phyloP scores from a whole-genome alignment of 805 yeast species.

The Nakazawaea ambrosiae region DNA sequence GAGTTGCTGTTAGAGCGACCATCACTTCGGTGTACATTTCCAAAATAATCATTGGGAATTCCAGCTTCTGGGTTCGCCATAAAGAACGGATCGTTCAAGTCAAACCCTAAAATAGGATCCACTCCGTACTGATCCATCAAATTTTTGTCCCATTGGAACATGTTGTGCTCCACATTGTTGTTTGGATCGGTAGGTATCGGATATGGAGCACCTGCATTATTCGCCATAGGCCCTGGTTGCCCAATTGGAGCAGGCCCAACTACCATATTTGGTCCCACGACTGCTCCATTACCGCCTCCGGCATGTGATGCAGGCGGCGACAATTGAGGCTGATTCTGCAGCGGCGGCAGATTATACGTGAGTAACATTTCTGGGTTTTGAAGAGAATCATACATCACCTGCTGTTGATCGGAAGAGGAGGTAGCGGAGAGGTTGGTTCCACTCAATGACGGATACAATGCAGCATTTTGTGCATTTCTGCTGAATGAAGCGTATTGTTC shows the following conservation, averaged over 20 bases:
- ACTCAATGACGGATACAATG: constrained; percentile 9
- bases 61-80: constrained; percentile 33
- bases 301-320: neutral
- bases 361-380: neutral
- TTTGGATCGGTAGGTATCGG: neutral
- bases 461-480: constrained; percentile 13
- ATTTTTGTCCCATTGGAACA: constrained; percentile 9
- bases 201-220: constrained; percentile 9
- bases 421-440: constrained; percentile 7
- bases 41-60: constrained; percentile 12
- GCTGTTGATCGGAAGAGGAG: neutral
- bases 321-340: neutral
- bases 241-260: neutral
- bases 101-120: constrained; percentile 33
- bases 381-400: neutral
- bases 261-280: neutral
- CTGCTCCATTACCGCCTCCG: neutral
- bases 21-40: constrained; percentile 1
- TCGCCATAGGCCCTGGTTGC: constrained; percentile 9
- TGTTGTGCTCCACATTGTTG: constrained; percentile 8
- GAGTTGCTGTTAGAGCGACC: constrained; percentile 4
- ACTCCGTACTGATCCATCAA: constrained; percentile 15
- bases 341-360: neutral
- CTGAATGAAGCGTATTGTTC: constrained; percentile 25
- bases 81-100: constrained; percentile 42